Base-by-base conservation (phyloP, 805 yeast species). In the Monosporozyma aerobia region DNA sequence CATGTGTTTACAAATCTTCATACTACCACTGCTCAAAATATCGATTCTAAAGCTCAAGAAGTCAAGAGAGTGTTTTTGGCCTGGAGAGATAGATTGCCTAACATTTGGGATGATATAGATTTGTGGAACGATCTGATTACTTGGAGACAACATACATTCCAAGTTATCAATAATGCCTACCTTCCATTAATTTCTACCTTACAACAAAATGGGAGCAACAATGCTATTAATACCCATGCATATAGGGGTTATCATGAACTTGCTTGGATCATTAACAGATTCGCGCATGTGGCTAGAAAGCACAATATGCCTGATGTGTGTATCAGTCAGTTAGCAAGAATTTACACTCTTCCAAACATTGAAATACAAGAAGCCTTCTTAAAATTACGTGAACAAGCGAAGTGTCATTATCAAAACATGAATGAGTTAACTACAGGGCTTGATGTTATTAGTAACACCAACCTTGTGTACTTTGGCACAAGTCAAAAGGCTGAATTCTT, bases 101-200 rank as follows among this genome's bases (percentile, higher is more conserved):
- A 94, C 62, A 75, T 80, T 8, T 94, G 98, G 97, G 99, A 94
- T 69, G 99, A 94, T 67, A 90, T 94, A 62, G 92, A 90, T 65
- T 80, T 90, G 55, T 94, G 99, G 99, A 90, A 95, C 59, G 99
- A 94, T 65, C 72, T 94, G 55, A 96, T 94, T 3, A 90, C 98
- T 0, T 94, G 99, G 99, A 79, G 99, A 59, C 98, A 94, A 69
- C 98, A 94, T 72, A 97, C 96, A 0, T 94, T 95, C 76, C 90
- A 88, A 57, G 97, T 92, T 27, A 90, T 94, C 60, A 94, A 94
- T 74, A 87, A 87, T 66, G 95, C 88, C 1, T 94, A 94, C 68
- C 78, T 90, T 77, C 98, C 98, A 8, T 77, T 95, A 63, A 85
- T 90, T 55, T 95, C 96, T 1, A 81, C 88, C 2, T 65, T 88